Base-by-base conservation (phyloP, 2,329 filamentous ascomycete genomes). In the Ophiostoma sp. region DNA sequence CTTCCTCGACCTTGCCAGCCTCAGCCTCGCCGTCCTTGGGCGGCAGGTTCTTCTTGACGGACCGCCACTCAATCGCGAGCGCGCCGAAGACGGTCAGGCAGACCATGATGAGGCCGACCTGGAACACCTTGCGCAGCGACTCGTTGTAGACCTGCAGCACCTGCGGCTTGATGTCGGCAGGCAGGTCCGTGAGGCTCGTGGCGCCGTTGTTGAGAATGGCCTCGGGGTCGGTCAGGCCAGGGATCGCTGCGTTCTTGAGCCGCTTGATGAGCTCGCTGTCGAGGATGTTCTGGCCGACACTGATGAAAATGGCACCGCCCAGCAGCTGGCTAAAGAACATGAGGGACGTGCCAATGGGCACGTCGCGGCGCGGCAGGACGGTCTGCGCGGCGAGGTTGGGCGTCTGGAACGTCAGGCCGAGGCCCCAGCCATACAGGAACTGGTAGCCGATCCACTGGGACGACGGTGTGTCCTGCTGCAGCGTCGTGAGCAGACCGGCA, bases 31-130 rank as follows among this genome's bases (percentile, higher is more conserved):
- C 55, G 27, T 27, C 2, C 55, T 60, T 60, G 55, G 36, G 42
- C 44, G 27, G 40, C 27, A 60, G 55, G 27, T 69, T 62, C 36
- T 44, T 68, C 52, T 67, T 70, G 8, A 75, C 72, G 3, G 70
- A 75, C 1, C 70, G 83, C 86, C 85, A 89, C 75, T 88, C 82
- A 69, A 89, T 81, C 14, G 80, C 77, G 2, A 81, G 72, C 0
- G 81, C 78, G 0, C 83, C 85, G n/a, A 87, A 49, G 14, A 86
- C 79, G 5, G 79, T 81, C 3, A 86, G 47, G 4, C 78, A 77
- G 0, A 80, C 78, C 69, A 85, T 76, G 0, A 83, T 82, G 6
- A 85, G 76, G 1, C 79, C 80, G 2, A 88, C 82, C 69, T 84
- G 83, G 73, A 86, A 89, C 0, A 81, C 81, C 64, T 81, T 75